Evolutionary conservation across 768 basidiomycete genomes (phyloP).

Genomic region (Phylloporus sp.): DNA sequence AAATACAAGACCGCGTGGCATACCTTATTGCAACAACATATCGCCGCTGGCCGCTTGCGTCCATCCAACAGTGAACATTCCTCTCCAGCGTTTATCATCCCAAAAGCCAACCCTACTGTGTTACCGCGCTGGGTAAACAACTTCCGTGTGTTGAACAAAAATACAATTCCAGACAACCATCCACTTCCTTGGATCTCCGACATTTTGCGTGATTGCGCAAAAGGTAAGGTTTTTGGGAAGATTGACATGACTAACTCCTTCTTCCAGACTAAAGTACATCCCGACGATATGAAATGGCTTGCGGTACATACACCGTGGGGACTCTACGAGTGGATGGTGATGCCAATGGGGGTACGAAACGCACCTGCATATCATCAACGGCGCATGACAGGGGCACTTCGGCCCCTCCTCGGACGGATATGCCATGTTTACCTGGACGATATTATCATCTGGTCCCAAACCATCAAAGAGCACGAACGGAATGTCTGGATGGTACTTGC

Average conservation of each 20-base stretch:
- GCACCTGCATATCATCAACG: background rate
- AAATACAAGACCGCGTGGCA: background rate
- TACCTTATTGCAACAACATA: background rate
- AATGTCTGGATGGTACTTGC: background rate
- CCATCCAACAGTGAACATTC: background rate
- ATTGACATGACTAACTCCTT: constrained; percentile 40
- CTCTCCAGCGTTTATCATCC: background rate
- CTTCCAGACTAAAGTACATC: constrained; percentile 35
- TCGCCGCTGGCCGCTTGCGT: background rate
- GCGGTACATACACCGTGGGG: constrained; percentile 39
- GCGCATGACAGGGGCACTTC: background rate
- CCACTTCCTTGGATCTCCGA: background rate
- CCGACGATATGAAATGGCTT: constrained; percentile 30
- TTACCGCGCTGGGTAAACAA: background rate
- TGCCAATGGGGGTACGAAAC: background rate
- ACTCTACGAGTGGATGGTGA: constrained; percentile 33
- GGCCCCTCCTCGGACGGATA: background rate
- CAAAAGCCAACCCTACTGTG: background rate
- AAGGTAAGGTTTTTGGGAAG: background rate
- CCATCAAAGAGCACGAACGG: background rate
- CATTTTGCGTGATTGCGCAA: background rate
- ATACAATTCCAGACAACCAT: background rate
- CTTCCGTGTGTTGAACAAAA: background rate
- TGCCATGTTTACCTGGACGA: background rate
- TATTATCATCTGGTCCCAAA: background rate